A percentile compares a stretch with the other conserved stretches of the same genome.
Evolutionary conservation across 495 filamentous ascomycete genomes (phyloP).

Genomic region (Aspergillus taichungensis): DNA sequence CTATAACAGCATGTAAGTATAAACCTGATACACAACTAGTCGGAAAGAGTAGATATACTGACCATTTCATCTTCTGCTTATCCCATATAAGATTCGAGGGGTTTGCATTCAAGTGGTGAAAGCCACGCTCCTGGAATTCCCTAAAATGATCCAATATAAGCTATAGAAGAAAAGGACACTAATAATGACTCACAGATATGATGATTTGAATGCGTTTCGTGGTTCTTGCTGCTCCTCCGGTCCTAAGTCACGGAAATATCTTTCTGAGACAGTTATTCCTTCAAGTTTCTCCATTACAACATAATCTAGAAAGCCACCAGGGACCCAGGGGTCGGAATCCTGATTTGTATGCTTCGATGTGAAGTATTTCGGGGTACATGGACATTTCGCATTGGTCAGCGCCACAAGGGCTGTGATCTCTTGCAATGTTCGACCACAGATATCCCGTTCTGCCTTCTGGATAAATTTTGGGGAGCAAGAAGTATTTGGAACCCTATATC

Average conservation of each 20-base stretch:
- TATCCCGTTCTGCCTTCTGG: constrained; percentile 1
- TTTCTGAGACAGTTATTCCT: constrained; percentile 1
- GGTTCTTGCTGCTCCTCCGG: background rate
- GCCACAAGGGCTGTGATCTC: constrained; percentile 1
- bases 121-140: background rate
- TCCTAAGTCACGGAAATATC: background rate
- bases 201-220: constrained; percentile 1
- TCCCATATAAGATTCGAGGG: constrained; percentile 3
- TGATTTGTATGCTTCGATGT: constrained; percentile 6
- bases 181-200: constrained; percentile 3
- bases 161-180: background rate
- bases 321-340: constrained; percentile 1
- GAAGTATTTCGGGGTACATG: constrained; percentile 1
- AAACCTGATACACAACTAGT: background rate
- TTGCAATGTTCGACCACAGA: constrained; percentile 3
- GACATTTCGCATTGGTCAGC: background rate
- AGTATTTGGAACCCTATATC: constrained; percentile 1
- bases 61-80: constrained; percentile 2
- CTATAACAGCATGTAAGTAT: constrained; percentile 3
- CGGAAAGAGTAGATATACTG: background rate
- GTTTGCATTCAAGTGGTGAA: background rate
- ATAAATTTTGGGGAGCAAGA: background rate
- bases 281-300: constrained; percentile 6
- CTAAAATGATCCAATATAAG: background rate
- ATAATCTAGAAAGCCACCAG: constrained; percentile 1